phyloP scores from a whole-genome alignment of 2,329 filamentous ascomycete genomes.

The Fusarium sp. region DNA sequence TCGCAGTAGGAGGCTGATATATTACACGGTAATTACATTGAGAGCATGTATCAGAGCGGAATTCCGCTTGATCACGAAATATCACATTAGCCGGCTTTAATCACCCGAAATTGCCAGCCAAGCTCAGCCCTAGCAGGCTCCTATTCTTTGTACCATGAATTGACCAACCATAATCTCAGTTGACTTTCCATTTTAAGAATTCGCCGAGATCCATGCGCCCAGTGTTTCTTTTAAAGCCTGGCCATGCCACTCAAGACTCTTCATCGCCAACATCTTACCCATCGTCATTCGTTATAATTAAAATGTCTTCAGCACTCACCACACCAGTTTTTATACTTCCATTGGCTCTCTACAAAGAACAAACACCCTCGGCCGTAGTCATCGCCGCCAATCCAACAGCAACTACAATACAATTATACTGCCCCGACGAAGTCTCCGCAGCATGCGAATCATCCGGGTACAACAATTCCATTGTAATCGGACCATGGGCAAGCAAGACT shows the following conservation, averaged over 20 bases:
- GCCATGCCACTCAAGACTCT: background rate
- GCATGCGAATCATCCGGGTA: background rate
- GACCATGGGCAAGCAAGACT: constrained; percentile 8
- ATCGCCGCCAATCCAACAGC: constrained; percentile 1
- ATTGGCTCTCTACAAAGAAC: background rate
- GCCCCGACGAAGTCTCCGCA: background rate
- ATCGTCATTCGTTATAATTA: background rate
- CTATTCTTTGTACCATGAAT: too few relatives aligned
- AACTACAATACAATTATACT: background rate
- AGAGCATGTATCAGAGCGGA: background rate
- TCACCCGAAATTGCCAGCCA: background rate
- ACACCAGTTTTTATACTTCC: background rate
- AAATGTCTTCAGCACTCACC: background rate
- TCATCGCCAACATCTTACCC: background rate
- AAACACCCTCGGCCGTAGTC: background rate
- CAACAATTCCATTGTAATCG: constrained; percentile 7
- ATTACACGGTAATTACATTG: background rate
- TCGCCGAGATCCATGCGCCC: background rate
- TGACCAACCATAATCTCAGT: background rate
- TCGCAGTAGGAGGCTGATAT: fast-evolving
- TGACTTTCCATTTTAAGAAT: background rate
- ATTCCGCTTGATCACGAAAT: background rate
- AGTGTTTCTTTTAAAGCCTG: background rate
- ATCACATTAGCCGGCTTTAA: background rate
- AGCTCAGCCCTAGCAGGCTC: background rate